phyloP scores from a whole-genome alignment of 73 alveolate species.

The Effrenium voratum region DNA sequence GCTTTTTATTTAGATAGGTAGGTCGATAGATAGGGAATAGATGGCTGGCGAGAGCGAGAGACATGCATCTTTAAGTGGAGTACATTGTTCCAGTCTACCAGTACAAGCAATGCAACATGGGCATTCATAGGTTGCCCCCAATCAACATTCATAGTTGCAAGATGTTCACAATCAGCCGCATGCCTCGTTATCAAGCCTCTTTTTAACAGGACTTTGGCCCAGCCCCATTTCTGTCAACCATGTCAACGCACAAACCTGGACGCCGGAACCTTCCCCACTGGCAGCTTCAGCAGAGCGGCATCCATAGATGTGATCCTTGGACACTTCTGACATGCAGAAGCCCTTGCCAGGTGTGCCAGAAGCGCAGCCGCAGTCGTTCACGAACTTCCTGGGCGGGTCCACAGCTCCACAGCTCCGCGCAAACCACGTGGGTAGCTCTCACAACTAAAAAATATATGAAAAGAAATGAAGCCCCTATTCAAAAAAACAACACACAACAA shows the following conservation, averaged over 20 bases:
- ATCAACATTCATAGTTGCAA: too few species aligned
- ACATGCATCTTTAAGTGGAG: neutral
- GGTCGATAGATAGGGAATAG: too few species aligned
- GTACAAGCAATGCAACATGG: neutral
- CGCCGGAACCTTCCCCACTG: neutral
- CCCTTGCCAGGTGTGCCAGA: constrained; percentile 63
- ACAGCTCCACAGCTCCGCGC: neutral
- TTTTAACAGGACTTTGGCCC: too few species aligned
- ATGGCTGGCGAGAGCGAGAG: too few species aligned
- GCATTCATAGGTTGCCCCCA: neutral
- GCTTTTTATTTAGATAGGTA: too few species aligned
- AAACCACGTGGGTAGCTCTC: too few species aligned
- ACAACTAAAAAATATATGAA: too few species aligned
- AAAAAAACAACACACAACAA: too few species aligned
- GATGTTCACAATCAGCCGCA: too few species aligned
- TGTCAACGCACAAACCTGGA: neutral
- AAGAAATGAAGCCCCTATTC: too few species aligned
- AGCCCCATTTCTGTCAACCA: neutral
- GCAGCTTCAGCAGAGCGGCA: neutral
- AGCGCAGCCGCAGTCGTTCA: constrained; percentile 70
- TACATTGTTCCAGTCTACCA: neutral
- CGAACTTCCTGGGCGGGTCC: constrained; percentile 32
- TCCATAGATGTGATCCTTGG: neutral
- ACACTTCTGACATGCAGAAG: constrained; percentile 36
- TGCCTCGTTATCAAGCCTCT: neutral